These are phyloP conservation scores for Phalaenopsis equestris DNA, from an alignment of 106 monocot species.

Conservation along the genomic window DNA sequence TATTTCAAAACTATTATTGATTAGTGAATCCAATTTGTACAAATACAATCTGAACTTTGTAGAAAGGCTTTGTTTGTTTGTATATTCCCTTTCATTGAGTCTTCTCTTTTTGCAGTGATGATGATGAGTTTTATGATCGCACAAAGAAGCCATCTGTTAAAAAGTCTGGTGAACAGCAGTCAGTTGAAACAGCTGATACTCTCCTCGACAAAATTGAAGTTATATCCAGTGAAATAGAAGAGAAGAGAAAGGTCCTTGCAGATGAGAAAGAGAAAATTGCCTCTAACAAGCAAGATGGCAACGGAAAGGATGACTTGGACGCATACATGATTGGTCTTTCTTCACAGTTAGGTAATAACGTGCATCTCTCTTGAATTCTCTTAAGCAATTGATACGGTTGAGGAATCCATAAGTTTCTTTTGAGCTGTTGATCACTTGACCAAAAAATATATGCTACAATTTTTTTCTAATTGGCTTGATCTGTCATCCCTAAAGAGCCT, in stretches of 20 bases:
- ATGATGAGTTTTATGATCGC: constrained; percentile 95
- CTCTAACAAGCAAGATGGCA: constrained; percentile 6
- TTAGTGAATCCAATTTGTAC: neutral
- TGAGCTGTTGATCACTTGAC: neutral
- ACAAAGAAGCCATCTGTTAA: constrained; percentile 42
- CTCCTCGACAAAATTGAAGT: constrained; percentile 81
- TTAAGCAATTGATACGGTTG: neutral
- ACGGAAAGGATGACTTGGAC: constrained; percentile 80
- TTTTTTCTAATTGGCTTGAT: neutral
- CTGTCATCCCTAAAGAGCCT: neutral
- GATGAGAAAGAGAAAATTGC: constrained; percentile 43
- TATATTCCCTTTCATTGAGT: neutral
- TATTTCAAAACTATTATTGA: neutral
- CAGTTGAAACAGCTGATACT: constrained; percentile 85
- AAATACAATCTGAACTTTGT: neutral
- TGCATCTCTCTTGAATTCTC: neutral
- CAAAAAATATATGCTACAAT: neutral
- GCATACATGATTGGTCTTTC: constrained; percentile 81
- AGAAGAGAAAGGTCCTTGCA: constrained; percentile 42
- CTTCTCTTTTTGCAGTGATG: constrained; percentile 50
- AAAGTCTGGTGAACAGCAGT: constrained; percentile 37
- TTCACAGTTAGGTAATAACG: constrained; percentile 71
- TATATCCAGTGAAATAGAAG: constrained; percentile 61
- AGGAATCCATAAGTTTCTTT: neutral
- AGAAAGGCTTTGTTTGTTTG: neutral